These are phyloP conservation scores for Scutellaria galericulata DNA, from an alignment of 257 asterid genomes.

Conservation along the genomic window DNA sequence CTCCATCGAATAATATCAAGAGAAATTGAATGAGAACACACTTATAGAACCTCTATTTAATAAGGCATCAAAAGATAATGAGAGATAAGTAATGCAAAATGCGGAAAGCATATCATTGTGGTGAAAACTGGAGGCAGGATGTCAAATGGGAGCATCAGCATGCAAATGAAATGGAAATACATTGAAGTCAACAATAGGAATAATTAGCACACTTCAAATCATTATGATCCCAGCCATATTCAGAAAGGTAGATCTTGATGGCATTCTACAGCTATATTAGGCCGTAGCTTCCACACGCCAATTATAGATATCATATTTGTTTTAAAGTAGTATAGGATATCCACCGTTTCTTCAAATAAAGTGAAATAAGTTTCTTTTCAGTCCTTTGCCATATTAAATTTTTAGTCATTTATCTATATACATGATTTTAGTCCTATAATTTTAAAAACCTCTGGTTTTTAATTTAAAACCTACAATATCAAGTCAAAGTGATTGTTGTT, in stretches of 20 bases:
- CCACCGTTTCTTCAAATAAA: neutral
- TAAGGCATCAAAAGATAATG: constrained; percentile 2
- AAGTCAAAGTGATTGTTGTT: no score
- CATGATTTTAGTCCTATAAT: neutral
- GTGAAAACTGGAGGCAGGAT: constrained; percentile 9
- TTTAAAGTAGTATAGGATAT: constrained; percentile 12
- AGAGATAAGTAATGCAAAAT: constrained; percentile 3
- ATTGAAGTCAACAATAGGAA: constrained; percentile 2
- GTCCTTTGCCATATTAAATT: no score
- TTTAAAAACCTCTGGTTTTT: no score
- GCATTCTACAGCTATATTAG: constrained; percentile 9
- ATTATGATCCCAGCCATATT: constrained; percentile 18
- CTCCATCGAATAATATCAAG: constrained; percentile 5
- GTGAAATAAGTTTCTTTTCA: neutral
- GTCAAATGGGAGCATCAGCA: constrained; percentile 25
- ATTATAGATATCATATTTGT: neutral
- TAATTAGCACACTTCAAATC: neutral
- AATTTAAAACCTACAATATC: no score
- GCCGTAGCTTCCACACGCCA: constrained; percentile 14
- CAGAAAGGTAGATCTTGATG: constrained; percentile 10
- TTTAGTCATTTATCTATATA: no score
- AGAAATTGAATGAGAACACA: neutral
- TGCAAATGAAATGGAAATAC: neutral
- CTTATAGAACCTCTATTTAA: neutral
- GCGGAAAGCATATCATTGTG: neutral